Base-by-base conservation (phyloP, 2,329 filamentous ascomycete genomes). In the Aquanectria penicillioides region DNA sequence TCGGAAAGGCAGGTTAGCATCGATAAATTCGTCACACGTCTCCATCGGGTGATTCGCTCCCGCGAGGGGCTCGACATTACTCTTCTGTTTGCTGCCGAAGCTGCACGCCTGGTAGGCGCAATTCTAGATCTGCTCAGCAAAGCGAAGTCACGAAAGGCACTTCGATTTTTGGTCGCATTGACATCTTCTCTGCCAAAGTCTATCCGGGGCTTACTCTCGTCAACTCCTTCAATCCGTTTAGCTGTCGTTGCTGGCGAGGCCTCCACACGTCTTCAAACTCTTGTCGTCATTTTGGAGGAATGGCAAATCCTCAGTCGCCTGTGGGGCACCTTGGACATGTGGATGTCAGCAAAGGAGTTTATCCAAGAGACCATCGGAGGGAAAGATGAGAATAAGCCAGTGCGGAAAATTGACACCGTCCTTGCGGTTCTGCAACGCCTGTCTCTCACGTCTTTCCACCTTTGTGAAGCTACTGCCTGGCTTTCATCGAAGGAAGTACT, bases 271-370 rank as follows among this genome's bases (percentile, higher is more conserved):
- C 25, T 59, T 5, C 51, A 59, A n/a, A 33, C 50, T n/a, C 12
- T 59, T 1, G 43, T 55, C 11, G 11, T 46, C 13, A 46, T 59
- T 8, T 15, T 59, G 8, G 57, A 59, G 22, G 50, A 59, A 40
- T 59, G 57, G 57, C 57, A 59, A 26, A 28, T 59, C 20, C 40
- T 59, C 11, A 59, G 33, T 15, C 50, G 57, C 8, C 17, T 59
- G 31, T 59, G 50, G 57, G 57, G 57, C 13, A 5, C 50, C 13
- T 46, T 59, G 5, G 57, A 59, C 33, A 50, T 59, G 40, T 51
- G 51, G 57, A 34, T 59, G 37, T 49, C 57, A 2, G 26, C 44
- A 13, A 55, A 46, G 31, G 50, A 46, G 11, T 9, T 34, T 10
- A 3, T 15, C 20, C 17, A 40, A 7, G 25, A 40, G 25, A 11